A percentile compares a stretch with the other conserved stretches of the same genome.
These are phyloP conservation scores for Neonectria coccinea DNA, from an alignment of 2,329 filamentous ascomycete species.

Conservation along the genomic window DNA sequence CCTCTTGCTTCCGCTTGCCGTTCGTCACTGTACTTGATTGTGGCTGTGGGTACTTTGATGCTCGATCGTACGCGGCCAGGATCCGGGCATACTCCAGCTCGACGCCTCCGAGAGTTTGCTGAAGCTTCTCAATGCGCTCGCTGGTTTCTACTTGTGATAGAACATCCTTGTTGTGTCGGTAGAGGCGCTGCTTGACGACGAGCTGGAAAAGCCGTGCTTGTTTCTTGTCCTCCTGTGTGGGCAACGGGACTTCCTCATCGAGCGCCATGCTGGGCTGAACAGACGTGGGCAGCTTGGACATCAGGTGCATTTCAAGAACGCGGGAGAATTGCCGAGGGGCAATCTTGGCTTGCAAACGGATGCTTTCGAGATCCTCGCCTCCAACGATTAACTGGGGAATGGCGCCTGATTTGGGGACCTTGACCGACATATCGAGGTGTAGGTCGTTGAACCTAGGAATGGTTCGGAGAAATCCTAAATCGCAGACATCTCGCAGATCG, in stretches of 20 bases:
- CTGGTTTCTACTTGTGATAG: constrained; percentile 75
- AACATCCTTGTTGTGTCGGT: constrained; percentile 78
- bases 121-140: constrained; percentile 79
- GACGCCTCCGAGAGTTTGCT: constrained; percentile 75
- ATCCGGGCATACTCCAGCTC: constrained; percentile 79
- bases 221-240: constrained; percentile 68
- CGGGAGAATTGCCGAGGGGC: constrained; percentile 80
- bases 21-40: constrained; percentile 40
- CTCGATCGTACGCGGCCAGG: constrained; percentile 61
- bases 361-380: constrained; percentile 62
- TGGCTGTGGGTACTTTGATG: constrained; percentile 43
- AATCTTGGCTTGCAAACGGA: constrained; percentile 76
- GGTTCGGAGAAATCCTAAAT: constrained; percentile 73
- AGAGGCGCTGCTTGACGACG: constrained; percentile 81
- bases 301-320: constrained; percentile 80
- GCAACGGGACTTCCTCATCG: constrained; percentile 55
- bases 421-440: constrained; percentile 63
- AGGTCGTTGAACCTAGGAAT: constrained; percentile 69
- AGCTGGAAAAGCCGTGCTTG: constrained; percentile 79
- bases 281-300: constrained; percentile 67
- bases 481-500: constrained; percentile 80
- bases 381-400: constrained; percentile 69
- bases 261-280: constrained; percentile 65
- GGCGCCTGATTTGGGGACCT: constrained; percentile 61
- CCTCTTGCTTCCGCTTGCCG: constrained; percentile 61